Evolutionary conservation across 345 rosid species (phyloP).

Genomic region (Zanthoxylum bungeanum): DNA sequence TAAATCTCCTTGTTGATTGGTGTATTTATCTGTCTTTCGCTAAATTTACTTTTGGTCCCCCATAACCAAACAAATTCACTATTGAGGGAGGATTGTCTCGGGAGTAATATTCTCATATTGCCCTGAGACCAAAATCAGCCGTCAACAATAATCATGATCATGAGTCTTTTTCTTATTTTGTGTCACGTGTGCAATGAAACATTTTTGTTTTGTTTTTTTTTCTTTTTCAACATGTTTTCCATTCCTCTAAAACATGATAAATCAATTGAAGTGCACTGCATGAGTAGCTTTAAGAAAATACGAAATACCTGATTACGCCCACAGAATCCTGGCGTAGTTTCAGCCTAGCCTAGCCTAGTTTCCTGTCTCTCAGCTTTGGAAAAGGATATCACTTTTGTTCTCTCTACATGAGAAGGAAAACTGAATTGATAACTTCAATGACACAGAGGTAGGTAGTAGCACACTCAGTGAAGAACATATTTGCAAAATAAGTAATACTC

Average conservation of each 20-base stretch:
- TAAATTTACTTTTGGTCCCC: too few relatives aligned
- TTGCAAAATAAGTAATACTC: too few relatives aligned
- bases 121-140: too few relatives aligned
- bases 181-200: background rate
- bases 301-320: slow-evolving; percentile 82
- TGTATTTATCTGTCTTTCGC: too few relatives aligned
- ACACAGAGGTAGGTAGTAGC: background rate
- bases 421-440: background rate
- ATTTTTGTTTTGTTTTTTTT: background rate
- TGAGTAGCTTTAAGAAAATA: slow-evolving; percentile 11
- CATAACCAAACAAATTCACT: too few relatives aligned
- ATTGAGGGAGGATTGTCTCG: too few relatives aligned
- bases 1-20: too few relatives aligned
- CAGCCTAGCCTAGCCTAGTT: slow-evolving; percentile 91
- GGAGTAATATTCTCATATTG: too few relatives aligned
- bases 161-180: background rate
- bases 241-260: background rate
- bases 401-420: slow-evolving; percentile 50
- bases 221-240: background rate
- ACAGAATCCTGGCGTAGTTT: slow-evolving; percentile 95
- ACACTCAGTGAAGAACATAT: background rate
- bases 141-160: background rate
- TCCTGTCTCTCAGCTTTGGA: slow-evolving; percentile 97
- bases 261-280: background rate
- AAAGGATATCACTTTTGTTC: slow-evolving; percentile 81